These are phyloP conservation scores for Wickerhamiella qilinensis DNA, from an alignment of 805 yeast genomes.

Conservation along the genomic window DNA sequence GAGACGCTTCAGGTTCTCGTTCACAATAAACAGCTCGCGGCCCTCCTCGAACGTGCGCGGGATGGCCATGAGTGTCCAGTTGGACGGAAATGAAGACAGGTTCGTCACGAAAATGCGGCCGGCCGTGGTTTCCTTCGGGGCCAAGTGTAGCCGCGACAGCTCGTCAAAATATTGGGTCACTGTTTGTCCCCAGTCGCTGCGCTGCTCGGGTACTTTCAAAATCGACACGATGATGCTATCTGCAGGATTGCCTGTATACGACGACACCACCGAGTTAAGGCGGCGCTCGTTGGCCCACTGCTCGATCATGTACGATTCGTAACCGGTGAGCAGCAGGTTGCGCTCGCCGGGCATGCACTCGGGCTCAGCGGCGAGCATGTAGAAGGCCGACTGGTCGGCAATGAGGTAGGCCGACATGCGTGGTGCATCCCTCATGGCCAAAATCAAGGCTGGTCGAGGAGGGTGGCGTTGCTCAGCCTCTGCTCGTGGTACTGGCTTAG, in stretches of 20 bases:
- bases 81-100: constrained; percentile 63
- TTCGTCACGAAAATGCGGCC: constrained; percentile 68
- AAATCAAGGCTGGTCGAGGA: constrained; percentile 1
- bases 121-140: constrained; percentile 43
- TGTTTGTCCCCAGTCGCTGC: constrained; percentile 31
- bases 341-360: constrained; percentile 23
- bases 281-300: constrained; percentile 79
- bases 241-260: constrained; percentile 71
- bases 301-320: constrained; percentile 81
- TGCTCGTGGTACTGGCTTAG: neutral
- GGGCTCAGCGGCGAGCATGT: constrained; percentile 14
- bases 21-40: constrained; percentile 47
- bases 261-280: constrained; percentile 50
- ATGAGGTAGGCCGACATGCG: constrained; percentile 15
- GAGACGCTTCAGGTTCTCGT: constrained; percentile 58
- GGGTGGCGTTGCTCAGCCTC: neutral
- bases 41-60: constrained; percentile 27
- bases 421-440: neutral
- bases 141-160: constrained; percentile 46
- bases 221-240: constrained; percentile 47
- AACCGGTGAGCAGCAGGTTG: constrained; percentile 44
- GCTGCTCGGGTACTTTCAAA: constrained; percentile 34
- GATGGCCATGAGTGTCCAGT: constrained; percentile 53
- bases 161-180: constrained; percentile 51
- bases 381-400: constrained; percentile 18